Evolutionary conservation across 306 rosid species (phyloP), one percentile per base, ranked within the genome.

Genomic region (Cotoneaster glaucophyllus): DNA sequence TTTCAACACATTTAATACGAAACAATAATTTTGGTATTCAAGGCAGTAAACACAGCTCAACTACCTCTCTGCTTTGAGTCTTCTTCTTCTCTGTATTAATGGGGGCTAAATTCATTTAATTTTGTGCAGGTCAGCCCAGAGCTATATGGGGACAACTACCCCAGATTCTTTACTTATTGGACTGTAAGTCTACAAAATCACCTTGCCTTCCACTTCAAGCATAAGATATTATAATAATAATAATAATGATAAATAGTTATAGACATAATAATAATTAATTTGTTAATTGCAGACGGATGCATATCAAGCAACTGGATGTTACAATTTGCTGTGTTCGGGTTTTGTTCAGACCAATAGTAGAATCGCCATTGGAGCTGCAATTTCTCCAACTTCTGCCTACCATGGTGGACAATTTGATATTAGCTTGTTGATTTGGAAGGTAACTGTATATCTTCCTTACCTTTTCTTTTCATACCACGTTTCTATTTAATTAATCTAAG

Each of bases 161-260:
- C 98, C 11, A 87, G 98, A 85, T 91, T 94, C 83, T 94, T 94
- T 85, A 94, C 98, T 62, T 94, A 94, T 41, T 94, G 98, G 98
- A 94, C 98, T 14, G 98, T 94, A 71, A 88, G 97, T 85, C 61
- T 43, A 15, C 6, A n/a, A 4, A 71, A 48, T 50, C 8, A 28
- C 62, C 70, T 34, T 85, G 72, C 75, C 77, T 78, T 84, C 53
- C 11, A 70, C 18, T 57, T 17, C 11, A 77, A 74, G 74, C 62
- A 62, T 61, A 72, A 67, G 57, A 21, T 69, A 29, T 9, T 1
- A 18, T 68, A 70, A 3, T 61, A 56, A 21, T 8, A 1, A 4
- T 14, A 48, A 15, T 54, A 54, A 54, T 54, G 3, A 6, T n/a
- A n/a, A 56, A 56, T 22, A n/a, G 21, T 70, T 52, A 32, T 14